Evolutionary conservation across 331 rosid genomes (phyloP), one percentile per base, ranked within the genome.

Genomic region (Telfairia occidentalis): DNA sequence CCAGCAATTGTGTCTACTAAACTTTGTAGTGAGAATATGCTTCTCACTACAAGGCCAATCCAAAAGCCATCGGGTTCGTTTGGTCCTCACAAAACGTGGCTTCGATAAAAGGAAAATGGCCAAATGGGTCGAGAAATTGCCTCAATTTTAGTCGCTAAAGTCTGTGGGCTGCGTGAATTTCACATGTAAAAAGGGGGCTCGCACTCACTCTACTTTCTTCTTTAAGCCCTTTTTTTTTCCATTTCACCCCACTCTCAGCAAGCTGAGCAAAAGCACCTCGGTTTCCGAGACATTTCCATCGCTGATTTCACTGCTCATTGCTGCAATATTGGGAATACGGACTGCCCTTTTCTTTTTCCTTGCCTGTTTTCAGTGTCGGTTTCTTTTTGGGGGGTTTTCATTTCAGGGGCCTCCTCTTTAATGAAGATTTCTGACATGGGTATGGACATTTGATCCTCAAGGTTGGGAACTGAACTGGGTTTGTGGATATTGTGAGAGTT

Each of bases 231-330:
- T 30, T 50, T 24, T 21, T 5, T 35, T 30, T 32, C 70, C 49
- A 64, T 35, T 12, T 57, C 42, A 42, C 30, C 37, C 57, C 48
- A 35, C 19, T 5, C 63, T n/a, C n/a, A n/a, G n/a, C 73, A 61
- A 78, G 76, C 54, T 59, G 78, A 81, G 54, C 9, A 82, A 76
- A 42, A 79, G 80, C 84, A 83, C 81, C 66, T 82, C 78, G 87
- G 80, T 86, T 76, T 83, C 70, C 45, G 84, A 46, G 80, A 65
- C 49, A 32, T 77, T 79, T 76, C 82, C 79, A 53, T 71, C 79
- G 54, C 79, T 32, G 73, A 78, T 79, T 79, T 75, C 83, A 78
- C 86, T 82, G 59, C 69, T 80, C 77, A 73, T 57, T 64, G 63
- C 59, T 74, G 81, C 76, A 82, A 81, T 83, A 80, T 71, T 87